Conservation (phyloP, 2,329 filamentous ascomycete species). For the Microthyrium microscopicum region DNA sequence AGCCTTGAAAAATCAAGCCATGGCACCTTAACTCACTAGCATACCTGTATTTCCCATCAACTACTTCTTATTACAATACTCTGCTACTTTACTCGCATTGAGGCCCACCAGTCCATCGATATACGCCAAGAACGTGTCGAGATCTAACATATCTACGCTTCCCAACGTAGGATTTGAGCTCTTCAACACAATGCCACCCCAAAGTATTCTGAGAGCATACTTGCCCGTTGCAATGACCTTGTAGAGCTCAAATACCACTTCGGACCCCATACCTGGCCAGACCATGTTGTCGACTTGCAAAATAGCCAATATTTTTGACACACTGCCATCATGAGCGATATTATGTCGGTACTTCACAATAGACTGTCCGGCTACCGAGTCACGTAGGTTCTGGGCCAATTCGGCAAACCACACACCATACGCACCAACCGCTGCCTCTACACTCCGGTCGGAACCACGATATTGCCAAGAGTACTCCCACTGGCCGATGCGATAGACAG, state of each 20-base stretch:
- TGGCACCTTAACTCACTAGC: too few species aligned
- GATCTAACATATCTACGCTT: constrained; percentile 51
- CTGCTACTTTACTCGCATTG: not conserved
- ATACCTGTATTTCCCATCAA: too few species aligned
- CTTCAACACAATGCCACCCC: constrained; percentile 47
- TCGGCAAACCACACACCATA: constrained; percentile 64
- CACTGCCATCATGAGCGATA: constrained; percentile 61
- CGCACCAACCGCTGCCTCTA: constrained; percentile 43
- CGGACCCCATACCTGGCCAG: constrained; percentile 70
- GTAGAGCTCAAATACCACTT: constrained; percentile 59
- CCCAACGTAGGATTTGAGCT: constrained; percentile 57
- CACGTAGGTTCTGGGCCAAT: constrained; percentile 47
- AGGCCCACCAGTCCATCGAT: constrained; percentile 55
- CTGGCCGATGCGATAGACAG: constrained; percentile 59
- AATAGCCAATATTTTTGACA: constrained; percentile 47
- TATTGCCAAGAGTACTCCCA: constrained; percentile 72
- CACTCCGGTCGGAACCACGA: constrained; percentile 45
- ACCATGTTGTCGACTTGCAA: constrained; percentile 62
- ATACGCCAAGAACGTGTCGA: constrained; percentile 48
- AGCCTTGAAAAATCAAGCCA: too few species aligned
- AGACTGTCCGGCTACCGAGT: constrained; percentile 26
- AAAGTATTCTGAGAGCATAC: constrained; percentile 41
- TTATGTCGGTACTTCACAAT: constrained; percentile 51
- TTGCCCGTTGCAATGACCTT: constrained; percentile 18
- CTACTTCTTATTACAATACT: not conserved